Evolutionary conservation across 2,329 filamentous ascomycete genomes (phyloP).

Genomic region (Ascochyta viciae-villosae): DNA sequence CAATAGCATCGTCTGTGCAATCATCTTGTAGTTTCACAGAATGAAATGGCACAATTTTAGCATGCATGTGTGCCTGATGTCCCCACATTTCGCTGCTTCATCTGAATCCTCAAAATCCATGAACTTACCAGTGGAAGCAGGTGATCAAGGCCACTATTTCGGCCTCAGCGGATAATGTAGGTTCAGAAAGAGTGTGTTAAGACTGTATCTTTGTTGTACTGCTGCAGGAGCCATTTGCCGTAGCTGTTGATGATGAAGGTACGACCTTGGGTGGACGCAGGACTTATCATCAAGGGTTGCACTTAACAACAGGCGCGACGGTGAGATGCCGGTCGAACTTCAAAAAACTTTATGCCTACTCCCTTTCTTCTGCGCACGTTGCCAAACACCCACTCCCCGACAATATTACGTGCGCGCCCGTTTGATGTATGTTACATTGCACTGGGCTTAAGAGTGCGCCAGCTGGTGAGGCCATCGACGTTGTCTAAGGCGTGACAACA

Average conservation of each 20-base stretch:
- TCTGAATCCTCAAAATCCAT: neutral
- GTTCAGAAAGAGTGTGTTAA: too few relatives aligned
- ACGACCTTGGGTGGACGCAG: neutral
- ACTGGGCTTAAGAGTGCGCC: neutral
- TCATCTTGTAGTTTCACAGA: too few relatives aligned
- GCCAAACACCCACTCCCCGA: neutral
- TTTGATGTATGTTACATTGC: neutral
- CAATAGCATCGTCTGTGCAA: neutral
- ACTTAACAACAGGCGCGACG: conserved; percentile 1
- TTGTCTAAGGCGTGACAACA: neutral
- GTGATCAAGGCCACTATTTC: too few relatives aligned
- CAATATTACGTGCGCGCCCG: neutral
- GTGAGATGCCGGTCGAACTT: neutral
- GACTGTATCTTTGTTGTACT: neutral
- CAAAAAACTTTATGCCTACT: neutral
- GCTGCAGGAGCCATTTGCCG: too few relatives aligned
- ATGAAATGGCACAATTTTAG: too few relatives aligned
- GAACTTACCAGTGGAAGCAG: neutral
- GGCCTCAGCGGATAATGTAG: too few relatives aligned
- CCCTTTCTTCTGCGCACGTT: neutral
- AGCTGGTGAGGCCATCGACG: neutral
- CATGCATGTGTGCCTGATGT: neutral
- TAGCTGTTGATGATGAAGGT: neutral
- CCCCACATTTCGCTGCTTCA: neutral
- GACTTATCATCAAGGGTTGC: neutral